Percentiles rank a stretch among this genome's conserved stretches.
phyloP scores from a whole-genome alignment of 179 eudicot genomes.

The Gypsophila paniculata region DNA sequence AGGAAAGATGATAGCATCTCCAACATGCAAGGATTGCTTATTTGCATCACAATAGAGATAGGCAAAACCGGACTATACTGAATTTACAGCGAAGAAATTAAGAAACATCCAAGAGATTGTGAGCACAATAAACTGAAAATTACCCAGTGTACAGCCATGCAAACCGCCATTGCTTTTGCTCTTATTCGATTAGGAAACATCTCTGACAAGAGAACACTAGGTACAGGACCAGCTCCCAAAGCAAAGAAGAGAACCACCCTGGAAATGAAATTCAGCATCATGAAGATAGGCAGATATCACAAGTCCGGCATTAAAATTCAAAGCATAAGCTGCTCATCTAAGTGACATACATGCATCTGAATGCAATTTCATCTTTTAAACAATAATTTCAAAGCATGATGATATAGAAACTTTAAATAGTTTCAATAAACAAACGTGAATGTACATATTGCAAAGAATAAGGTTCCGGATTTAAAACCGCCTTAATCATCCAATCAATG shows the following conservation, averaged over 20 bases:
- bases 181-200: conserved; percentile 75
- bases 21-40: not conserved
- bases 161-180: conserved; percentile 89
- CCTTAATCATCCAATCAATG: too few relatives aligned
- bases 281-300: conserved; percentile 8
- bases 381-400: too few relatives aligned
- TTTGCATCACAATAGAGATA: too few relatives aligned
- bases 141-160: conserved; percentile 99
- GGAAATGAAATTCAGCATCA: conserved; percentile 25
- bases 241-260: conserved; percentile 81
- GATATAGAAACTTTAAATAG: too few relatives aligned
- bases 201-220: conserved; percentile 83
- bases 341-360: conserved; percentile 2
- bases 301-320: not conserved
- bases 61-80: not conserved
- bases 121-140: conserved; percentile 9
- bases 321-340: conserved; percentile 9
- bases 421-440: too few relatives aligned
- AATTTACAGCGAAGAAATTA: not conserved
- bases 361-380: too few relatives aligned
- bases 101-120: not conserved
- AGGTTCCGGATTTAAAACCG: too few relatives aligned
- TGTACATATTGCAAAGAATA: too few relatives aligned
- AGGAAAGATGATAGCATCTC: conserved; percentile 3
- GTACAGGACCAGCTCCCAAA: conserved; percentile 93